Base-by-base conservation (phyloP, 306 rosid genomes). In the Citrullus mucosospermus region DNA sequence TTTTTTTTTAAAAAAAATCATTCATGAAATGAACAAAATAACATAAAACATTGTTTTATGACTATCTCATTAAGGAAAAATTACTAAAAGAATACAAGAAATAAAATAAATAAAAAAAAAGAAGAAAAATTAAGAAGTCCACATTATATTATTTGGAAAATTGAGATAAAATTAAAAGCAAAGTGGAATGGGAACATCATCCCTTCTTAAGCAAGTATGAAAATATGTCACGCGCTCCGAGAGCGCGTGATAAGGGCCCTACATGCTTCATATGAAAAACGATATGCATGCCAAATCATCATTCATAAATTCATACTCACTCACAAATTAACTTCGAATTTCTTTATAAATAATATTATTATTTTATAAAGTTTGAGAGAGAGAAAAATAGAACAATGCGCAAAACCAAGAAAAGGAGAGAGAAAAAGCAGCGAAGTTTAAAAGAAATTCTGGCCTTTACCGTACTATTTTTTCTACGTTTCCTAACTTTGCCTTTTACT, bases 401-500 rank as follows among this genome's bases (percentile, higher is more conserved):
- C 56, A 22, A 20, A 68, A 43, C 53, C 73, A 10, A 17, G 73
- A 18, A 41, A 4, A 18, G 18, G 76, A 70, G 77, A 72, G 77
- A 72, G 77, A 48, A 50, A 71, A 8, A 13, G 58, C 41, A 50
- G 22, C 25, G 28, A 71, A 53, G 61, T 74, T 53, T 5, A 53
- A 74, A 54, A 32, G 61, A 74, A 53, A 30, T 53, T 30, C 60
- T 30, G 30, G 6, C 55, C 75, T 68, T 68, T 43, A 7, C 60
- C 77, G 44, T 73, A 51, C 60, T 28, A 6, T 30, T 48, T 22
- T 70, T 50, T 16, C 76, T 71, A 71, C 76, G 18, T 70, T 48
- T 48, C 59, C 59, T 25, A 48, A 28, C 77, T 71, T 71, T 70
- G 56, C 77, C 4, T 69, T 71, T 46, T 71, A 71, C 76, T 46